Base-by-base conservation (phyloP, 441 rosid species). In the Biscutella laevigata region DNA sequence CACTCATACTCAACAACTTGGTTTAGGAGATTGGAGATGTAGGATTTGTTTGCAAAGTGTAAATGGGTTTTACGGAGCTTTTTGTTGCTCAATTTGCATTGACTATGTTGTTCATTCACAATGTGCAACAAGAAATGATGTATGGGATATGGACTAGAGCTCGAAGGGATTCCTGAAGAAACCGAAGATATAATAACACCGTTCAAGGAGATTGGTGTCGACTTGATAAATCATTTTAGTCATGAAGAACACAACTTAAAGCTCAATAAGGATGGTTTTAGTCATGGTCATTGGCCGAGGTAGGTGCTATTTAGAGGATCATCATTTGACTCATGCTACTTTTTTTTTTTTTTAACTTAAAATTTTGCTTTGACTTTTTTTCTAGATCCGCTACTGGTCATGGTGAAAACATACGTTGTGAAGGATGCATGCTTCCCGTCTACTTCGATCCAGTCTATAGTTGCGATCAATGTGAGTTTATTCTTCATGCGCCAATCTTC, bases 401-500 rank as follows among this genome's bases (percentile, higher is more conserved):
- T 15, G 33, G 30, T 22, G 6, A 16, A 38, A 4, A 7, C 13
- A 28, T 24, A 4, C 64, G 32, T 10, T 59, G 57, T 10, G 33
- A 59, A 48, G 57, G 57, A 10, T 59, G 64, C 26, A 34, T 49
- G 6, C 24, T 21, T 48, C 64, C 48, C 9, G 6, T 49, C 9
- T 22, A 39, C 20, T 19, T 16, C 2, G 43, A 30, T 24, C 38
- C 36, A 1, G 7, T 55, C 17, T 67, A 67, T 11, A 35, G 13
- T 17, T 66, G 65, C 22, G 50, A 19, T 7, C 8, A 39, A 6
- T 53, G 63, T 4, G 20, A 2, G 10, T 56, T 55, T 30, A 10
- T 51, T 36, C 63, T 67, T 9, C 67, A 67, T 67, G 68, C 4
- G 50, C 54, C 7, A 34, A 67, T 27, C 47, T 61, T 12, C 54